These are phyloP conservation scores for Lathyrus aphaca DNA, from an alignment of 306 rosid species.

Conservation along the genomic window DNA sequence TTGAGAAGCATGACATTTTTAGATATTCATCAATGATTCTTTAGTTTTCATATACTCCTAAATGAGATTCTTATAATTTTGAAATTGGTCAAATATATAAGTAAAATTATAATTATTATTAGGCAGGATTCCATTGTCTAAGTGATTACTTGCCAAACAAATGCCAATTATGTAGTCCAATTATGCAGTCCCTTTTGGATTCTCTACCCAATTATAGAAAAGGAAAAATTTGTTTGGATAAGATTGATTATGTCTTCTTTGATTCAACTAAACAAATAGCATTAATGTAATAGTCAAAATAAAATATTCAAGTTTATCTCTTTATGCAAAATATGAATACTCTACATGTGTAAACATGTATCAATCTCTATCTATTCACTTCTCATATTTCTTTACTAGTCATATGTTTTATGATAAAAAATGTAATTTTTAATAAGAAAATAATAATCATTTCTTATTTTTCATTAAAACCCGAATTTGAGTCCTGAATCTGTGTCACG, in stretches of 20 bases:
- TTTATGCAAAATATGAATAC: constrained; percentile 21
- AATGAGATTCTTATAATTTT: too few relatives aligned
- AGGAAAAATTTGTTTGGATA: constrained; percentile 41
- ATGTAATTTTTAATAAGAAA: constrained; percentile 5
- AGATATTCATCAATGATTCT: constrained; percentile 6
- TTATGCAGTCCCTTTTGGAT: constrained; percentile 36
- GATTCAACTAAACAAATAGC: constrained; percentile 2
- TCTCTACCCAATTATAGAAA: constrained; percentile 21
- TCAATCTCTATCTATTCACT: constrained; percentile 24
- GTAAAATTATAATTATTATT: constrained; percentile 14
- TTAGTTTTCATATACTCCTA: too few relatives aligned
- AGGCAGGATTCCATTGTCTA: constrained; percentile 49
- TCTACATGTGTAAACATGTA: constrained; percentile 39
- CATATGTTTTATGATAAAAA: constrained; percentile 19
- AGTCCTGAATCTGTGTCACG: too few relatives aligned
- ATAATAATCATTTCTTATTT: not conserved
- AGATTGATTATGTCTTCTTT: constrained; percentile 37
- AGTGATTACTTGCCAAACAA: constrained; percentile 37
- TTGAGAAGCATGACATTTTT: constrained; percentile 18
- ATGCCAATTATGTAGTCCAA: constrained; percentile 31
- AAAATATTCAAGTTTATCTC: constrained; percentile 34
- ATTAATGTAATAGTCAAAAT: constrained; percentile 9
- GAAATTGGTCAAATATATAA: too few relatives aligned
- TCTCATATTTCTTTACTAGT: constrained; percentile 27
- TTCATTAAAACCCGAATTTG: too few relatives aligned